Evolutionary conservation across 2,329 filamentous ascomycete genomes (phyloP).

Genomic region (Aureobasidium sp.): DNA sequence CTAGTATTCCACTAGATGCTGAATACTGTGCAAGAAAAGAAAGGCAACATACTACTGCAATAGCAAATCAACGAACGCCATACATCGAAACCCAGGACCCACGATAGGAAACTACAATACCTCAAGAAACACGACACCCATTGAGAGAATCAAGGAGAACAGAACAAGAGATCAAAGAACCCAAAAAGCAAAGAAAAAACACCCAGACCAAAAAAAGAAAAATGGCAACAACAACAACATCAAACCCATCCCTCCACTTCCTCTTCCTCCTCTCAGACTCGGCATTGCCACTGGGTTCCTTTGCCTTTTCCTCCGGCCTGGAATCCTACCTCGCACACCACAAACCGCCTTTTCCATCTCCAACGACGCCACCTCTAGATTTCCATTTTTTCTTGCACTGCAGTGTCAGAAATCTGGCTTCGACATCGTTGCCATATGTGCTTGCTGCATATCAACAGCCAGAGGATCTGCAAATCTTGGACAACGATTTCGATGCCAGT

Average conservation of each 20-base stretch:
- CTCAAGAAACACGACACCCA: no score
- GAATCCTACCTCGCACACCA: conserved; percentile 72
- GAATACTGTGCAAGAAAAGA: no score
- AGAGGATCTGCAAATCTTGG: conserved; percentile 46
- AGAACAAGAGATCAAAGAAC: no score
- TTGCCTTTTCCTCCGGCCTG: conserved; percentile 75
- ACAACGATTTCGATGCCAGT: conserved; percentile 69
- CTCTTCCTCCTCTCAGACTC: conserved; percentile 74
- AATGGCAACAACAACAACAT: no score
- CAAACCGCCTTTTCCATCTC: conserved; percentile 24
- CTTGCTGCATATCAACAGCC: conserved; percentile 57
- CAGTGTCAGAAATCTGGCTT: conserved; percentile 62
- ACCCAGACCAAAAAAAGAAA: no score
- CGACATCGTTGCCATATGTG: conserved; percentile 66
- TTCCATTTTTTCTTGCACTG: conserved; percentile 62
- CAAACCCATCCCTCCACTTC: conserved; percentile 46
- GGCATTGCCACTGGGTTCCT: conserved; percentile 73
- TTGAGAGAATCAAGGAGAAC: no score
- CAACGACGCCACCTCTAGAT: conserved; percentile 24
- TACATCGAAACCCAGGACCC: background rate
- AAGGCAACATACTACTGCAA: no score
- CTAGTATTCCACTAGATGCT: no score
- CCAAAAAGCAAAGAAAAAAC: no score
- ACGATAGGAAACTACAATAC: background rate
- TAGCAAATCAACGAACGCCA: no score